Evolutionary conservation across 148 eudicot species (phyloP).

Genomic region (Salicornia ramosissima): DNA sequence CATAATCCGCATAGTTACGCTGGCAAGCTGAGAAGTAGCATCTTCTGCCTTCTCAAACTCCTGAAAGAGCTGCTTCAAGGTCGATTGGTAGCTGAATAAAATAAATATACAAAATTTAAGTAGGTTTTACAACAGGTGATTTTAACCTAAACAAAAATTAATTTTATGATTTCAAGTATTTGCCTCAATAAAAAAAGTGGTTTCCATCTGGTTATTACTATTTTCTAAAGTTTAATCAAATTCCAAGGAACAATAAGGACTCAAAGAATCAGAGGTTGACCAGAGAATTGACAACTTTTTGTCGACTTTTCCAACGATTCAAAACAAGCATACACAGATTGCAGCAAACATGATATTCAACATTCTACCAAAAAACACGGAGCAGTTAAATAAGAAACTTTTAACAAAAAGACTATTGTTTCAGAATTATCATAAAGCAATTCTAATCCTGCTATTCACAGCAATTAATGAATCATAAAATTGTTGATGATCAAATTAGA

Average conservation of each 20-base stretch:
- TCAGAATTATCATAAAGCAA: no score
- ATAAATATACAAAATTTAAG: constrained; percentile 15
- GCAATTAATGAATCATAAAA: neutral
- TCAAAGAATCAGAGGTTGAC: neutral
- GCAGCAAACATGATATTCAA: neutral
- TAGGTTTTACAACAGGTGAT: neutral
- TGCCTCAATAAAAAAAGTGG: neutral
- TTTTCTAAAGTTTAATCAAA: neutral
- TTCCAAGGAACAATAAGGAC: neutral
- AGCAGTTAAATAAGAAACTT: no score
- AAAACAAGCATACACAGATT: neutral
- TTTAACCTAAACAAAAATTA: neutral
- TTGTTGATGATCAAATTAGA: neutral
- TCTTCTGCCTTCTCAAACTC: constrained; percentile 70
- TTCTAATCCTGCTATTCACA: neutral
- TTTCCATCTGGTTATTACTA: neutral
- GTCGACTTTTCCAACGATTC: neutral
- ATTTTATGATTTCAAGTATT: neutral
- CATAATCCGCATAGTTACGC: constrained; percentile 93
- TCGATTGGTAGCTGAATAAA: constrained; percentile 73
- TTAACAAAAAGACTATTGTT: no score
- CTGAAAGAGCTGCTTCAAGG: constrained; percentile 95
- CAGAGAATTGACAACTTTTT: neutral
- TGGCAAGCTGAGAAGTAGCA: constrained; percentile 71
- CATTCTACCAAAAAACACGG: neutral